Percentiles rank a stretch among this genome's conserved stretches.
Evolutionary conservation across 108 stramenopile genomes (phyloP).

Genomic region (Cyclotella baltica): DNA sequence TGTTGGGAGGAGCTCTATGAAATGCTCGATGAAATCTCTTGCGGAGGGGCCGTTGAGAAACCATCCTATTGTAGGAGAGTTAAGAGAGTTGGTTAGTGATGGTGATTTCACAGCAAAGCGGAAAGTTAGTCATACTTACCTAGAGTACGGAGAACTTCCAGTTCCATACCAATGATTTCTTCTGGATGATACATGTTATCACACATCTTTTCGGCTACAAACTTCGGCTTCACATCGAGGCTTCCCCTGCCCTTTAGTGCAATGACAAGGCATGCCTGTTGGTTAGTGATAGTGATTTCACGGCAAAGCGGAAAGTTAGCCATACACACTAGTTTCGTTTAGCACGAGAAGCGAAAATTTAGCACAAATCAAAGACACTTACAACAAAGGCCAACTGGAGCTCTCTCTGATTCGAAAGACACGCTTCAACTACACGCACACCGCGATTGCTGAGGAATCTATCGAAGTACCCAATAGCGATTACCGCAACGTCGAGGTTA

Average conservation of each 20-base stretch:
- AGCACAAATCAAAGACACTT: background rate
- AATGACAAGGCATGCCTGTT: conserved; percentile 1
- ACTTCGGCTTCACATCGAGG: background rate
- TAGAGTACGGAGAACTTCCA: conserved; percentile 3
- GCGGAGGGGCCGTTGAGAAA: background rate
- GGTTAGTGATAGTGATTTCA: background rate
- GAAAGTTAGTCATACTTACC: background rate
- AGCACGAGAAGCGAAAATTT: background rate
- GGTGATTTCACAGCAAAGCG: background rate
- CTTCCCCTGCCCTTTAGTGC: conserved; percentile 1
- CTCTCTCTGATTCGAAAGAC: background rate
- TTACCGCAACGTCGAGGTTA: too few species aligned
- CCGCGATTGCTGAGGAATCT: background rate
- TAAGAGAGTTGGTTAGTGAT: background rate
- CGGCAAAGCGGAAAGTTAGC: background rate
- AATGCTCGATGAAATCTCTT: background rate
- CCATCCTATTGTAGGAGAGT: too few species aligned
- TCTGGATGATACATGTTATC: background rate
- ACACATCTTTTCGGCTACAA: background rate
- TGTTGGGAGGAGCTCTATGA: background rate
- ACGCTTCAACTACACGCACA: background rate
- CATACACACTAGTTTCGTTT: background rate
- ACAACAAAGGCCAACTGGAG: conserved; percentile 15
- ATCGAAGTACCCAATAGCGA: too few species aligned
- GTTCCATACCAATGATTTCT: background rate